Evolutionary conservation across 148 eudicot species (phyloP).

Genomic region (Polygonum aviculare): DNA sequence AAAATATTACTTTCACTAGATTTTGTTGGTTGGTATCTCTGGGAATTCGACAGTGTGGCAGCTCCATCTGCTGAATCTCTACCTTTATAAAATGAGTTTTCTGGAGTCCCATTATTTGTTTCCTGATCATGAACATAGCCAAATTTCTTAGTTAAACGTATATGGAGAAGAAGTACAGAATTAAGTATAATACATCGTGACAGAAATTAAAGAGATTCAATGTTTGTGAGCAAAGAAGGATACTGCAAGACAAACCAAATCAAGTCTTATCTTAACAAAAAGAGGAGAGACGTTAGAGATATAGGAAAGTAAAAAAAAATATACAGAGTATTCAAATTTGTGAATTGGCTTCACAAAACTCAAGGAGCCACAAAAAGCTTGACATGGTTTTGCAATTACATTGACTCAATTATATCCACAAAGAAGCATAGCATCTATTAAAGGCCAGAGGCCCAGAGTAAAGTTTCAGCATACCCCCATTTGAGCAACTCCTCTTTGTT

Average conservation of each 20-base stretch:
- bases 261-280: background rate
- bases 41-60: background rate
- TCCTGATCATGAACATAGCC: constrained; percentile 26
- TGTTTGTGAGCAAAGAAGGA: background rate
- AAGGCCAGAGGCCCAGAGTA: background rate
- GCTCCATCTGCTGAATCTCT: constrained; percentile 9
- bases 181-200: background rate
- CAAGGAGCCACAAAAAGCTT: background rate
- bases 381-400: background rate
- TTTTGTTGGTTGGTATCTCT: background rate
- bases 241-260: background rate
- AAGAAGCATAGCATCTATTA: background rate
- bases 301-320: background rate
- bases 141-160: background rate
- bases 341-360: background rate
- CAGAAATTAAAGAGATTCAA: background rate
- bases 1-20: background rate
- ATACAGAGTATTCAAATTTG: background rate
- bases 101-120: constrained; percentile 27
- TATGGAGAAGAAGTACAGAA: background rate
- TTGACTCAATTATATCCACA: background rate
- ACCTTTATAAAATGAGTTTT: constrained; percentile 23
- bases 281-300: background rate
- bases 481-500: constrained; percentile 31
- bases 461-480: constrained; percentile 16